A percentile compares a stretch with the other conserved stretches of the same genome.
These are phyloP conservation scores for Blastobotrys malaysiensis DNA, from an alignment of 1,139 yeast species.

Conservation along the genomic window DNA sequence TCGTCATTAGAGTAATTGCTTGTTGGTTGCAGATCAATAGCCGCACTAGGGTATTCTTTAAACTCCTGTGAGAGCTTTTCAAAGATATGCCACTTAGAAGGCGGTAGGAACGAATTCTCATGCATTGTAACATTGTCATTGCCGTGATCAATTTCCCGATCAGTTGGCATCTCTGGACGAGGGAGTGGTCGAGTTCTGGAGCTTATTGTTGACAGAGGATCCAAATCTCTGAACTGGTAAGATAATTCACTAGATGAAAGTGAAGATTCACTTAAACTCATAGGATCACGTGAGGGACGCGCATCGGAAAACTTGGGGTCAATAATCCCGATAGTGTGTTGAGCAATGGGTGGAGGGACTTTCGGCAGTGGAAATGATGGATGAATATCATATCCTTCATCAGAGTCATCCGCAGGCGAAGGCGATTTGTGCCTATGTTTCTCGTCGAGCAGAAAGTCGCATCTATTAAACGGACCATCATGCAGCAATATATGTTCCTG, in stretches of 20 bases:
- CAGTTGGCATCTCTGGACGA: not conserved
- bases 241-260: conserved; percentile 9
- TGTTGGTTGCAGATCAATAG: conserved; percentile 33
- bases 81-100: conserved; percentile 21
- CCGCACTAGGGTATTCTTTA: conserved; percentile 1
- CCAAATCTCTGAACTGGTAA: not conserved
- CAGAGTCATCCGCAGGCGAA: conserved; percentile 32
- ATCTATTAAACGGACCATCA: conserved; percentile 80
- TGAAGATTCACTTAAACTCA: conserved; percentile 12
- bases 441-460: conserved; percentile 60
- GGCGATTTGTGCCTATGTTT: conserved; percentile 39
- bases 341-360: conserved; percentile 56
- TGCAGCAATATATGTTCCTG: conserved; percentile 59
- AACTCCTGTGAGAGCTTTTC: conserved; percentile 9
- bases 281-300: conserved; percentile 4
- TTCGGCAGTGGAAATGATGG: conserved; percentile 64
- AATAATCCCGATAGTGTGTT: conserved; percentile 23
- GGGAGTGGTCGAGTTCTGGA: not conserved
- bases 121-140: not conserved
- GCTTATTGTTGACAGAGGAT: not conserved
- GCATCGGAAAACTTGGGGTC: conserved; percentile 20
- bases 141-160: not conserved
- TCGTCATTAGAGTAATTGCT: conserved; percentile 41
- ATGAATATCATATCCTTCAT: conserved; percentile 37
- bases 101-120: conserved; percentile 21